These are phyloP conservation scores for Maudiozyma saulgeensis DNA, from an alignment of 805 yeast genomes.

Conservation along the genomic window DNA sequence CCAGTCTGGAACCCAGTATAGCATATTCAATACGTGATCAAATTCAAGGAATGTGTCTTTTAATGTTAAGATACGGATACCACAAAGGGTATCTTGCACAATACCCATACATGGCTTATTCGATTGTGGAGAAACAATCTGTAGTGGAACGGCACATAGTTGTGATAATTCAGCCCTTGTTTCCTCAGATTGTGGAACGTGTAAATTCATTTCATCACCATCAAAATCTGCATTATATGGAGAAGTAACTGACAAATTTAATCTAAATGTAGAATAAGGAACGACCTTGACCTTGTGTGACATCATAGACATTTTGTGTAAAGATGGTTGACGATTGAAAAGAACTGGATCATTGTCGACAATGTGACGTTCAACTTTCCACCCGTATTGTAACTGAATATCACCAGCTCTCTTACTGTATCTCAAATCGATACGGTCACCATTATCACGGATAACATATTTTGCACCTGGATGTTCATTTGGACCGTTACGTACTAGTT, in stretches of 20 bases:
- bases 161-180: conserved; percentile 93
- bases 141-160: conserved; percentile 93
- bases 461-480: conserved; percentile 99
- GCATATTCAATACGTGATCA: conserved; percentile 91
- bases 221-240: conserved; percentile 99
- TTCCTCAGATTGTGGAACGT: conserved; percentile 97
- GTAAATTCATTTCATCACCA: conserved; percentile 99
- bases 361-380: conserved; percentile 98
- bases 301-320: conserved; percentile 99
- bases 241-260: conserved; percentile 92
- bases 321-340: conserved; percentile 97
- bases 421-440: conserved; percentile 95
- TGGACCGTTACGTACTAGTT: conserved; percentile 93
- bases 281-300: conserved; percentile 96
- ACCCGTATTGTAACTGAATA: conserved; percentile 93
- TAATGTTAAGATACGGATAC: conserved; percentile 88
- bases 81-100: conserved; percentile 97
- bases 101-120: conserved; percentile 99
- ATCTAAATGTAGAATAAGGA: conserved; percentile 97
- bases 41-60: conserved; percentile 83
- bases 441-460: conserved; percentile 94
- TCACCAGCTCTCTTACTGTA: conserved; percentile 98
- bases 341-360: conserved; percentile 97
- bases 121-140: conserved; percentile 96
- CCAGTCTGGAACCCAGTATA: conserved; percentile 98